phyloP scores from a whole-genome alignment of 2,329 filamentous ascomycete genomes.

The Penicillium polonicum region DNA sequence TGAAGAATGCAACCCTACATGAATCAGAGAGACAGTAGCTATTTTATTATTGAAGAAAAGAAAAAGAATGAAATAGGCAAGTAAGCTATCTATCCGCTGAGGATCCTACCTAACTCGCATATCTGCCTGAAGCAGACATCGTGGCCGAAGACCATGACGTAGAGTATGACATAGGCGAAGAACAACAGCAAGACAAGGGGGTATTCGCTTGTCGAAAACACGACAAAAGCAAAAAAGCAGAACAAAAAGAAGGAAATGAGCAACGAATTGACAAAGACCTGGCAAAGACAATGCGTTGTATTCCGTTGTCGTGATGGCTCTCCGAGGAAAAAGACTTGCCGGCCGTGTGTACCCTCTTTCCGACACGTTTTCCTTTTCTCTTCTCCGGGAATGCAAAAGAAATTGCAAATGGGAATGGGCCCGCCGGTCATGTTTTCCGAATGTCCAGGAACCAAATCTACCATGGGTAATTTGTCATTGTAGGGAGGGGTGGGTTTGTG shows the following conservation, averaged over 20 bases:
- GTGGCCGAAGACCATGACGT: background rate
- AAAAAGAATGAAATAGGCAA: background rate
- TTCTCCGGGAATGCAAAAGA: background rate
- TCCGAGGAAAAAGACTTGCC: slow-evolving; percentile 6
- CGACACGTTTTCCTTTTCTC: background rate
- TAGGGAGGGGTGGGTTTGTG: background rate
- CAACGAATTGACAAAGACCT: background rate
- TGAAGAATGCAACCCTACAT: background rate
- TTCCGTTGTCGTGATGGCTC: slow-evolving; percentile 1
- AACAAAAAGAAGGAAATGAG: background rate
- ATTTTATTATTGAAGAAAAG: background rate
- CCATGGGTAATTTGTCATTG: background rate
- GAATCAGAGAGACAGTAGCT: background rate
- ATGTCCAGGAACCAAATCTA: background rate
- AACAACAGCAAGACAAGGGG: slow-evolving; percentile 13
- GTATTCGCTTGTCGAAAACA: slow-evolving; percentile 22
- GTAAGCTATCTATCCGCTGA: background rate
- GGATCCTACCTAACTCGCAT: background rate
- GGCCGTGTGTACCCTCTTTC: background rate
- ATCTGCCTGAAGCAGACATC: background rate
- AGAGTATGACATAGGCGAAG: background rate
- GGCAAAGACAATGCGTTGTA: background rate
- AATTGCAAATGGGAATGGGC: background rate
- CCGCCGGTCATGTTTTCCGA: background rate
- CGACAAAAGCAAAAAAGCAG: background rate